Evolutionary conservation across 441 rosid genomes (phyloP).

Genomic region (Dalechampia spathulata): DNA sequence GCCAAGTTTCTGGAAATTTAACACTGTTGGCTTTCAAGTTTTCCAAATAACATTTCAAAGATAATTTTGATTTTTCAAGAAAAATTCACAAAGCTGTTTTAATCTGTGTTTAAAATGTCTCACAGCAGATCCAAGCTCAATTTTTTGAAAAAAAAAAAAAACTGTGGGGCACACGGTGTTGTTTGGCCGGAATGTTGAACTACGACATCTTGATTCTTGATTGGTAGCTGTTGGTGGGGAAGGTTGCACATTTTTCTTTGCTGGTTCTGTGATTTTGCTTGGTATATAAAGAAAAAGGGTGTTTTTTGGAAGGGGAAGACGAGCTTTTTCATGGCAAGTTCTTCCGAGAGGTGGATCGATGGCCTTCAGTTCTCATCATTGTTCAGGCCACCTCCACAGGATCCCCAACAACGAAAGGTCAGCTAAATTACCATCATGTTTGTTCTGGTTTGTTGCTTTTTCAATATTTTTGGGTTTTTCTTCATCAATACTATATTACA

Average conservation of each 20-base stretch:
- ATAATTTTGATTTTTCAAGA: slow-evolving; percentile 9
- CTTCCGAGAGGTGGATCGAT: slow-evolving; percentile 92
- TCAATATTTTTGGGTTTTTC: background rate
- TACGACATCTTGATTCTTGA: slow-evolving; percentile 49
- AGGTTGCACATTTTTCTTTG: background rate
- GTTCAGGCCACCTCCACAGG: slow-evolving; percentile 87
- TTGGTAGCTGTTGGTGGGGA: slow-evolving; percentile 33
- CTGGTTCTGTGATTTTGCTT: slow-evolving; percentile 8
- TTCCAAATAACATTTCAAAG: background rate
- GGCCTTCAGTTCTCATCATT: slow-evolving; percentile 86
- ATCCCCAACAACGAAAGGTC: slow-evolving; percentile 78
- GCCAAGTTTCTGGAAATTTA: no score
- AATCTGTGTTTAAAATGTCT: slow-evolving; percentile 11
- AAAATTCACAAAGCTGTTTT: slow-evolving; percentile 5
- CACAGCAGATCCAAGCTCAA: slow-evolving; percentile 1
- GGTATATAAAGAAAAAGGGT: background rate
- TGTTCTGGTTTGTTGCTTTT: no score
- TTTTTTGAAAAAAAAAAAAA: slow-evolving; percentile 17
- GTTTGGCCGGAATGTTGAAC: slow-evolving; percentile 38
- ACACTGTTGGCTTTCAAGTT: no score
- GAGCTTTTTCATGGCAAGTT: slow-evolving; percentile 41
- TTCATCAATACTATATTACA: no score
- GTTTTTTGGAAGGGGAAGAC: background rate
- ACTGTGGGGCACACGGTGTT: slow-evolving; percentile 20
- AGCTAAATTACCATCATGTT: background rate